Evolutionary conservation across 805 yeast species (phyloP).

Genomic region (Candida chauliodis): DNA sequence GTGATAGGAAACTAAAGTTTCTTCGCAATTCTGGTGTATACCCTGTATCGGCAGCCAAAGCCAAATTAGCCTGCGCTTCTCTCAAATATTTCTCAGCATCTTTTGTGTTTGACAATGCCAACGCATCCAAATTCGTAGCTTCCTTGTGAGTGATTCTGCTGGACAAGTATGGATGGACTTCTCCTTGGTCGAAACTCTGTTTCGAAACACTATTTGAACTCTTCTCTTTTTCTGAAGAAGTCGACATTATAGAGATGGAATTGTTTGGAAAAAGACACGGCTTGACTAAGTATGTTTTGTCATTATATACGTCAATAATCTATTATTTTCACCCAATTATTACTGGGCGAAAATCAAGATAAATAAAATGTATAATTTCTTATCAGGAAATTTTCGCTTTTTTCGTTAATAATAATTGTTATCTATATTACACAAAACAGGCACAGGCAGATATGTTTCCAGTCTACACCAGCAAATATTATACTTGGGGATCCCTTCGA

Average conservation of each 20-base stretch:
- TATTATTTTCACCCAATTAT: not conserved
- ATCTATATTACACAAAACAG: slow-evolving; percentile 1
- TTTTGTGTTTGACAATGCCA: slow-evolving; percentile 5
- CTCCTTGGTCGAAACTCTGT: slow-evolving; percentile 4
- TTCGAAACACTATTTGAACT: not conserved
- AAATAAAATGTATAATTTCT: not conserved
- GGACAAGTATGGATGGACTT: slow-evolving; percentile 2
- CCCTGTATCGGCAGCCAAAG: slow-evolving; percentile 26
- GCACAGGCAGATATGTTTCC: too few relatives aligned
- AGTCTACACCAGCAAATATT: too few relatives aligned
- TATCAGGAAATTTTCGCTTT: slow-evolving; percentile 6
- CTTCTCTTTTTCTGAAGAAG: slow-evolving; percentile 1
- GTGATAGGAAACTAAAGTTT: slow-evolving; percentile 41
- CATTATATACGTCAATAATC: too few relatives aligned
- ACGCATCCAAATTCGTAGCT: slow-evolving; percentile 5
- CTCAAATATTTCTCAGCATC: slow-evolving; percentile 9
- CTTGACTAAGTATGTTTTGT: too few relatives aligned
- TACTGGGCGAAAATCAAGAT: slow-evolving; percentile 1
- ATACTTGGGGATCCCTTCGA: too few relatives aligned
- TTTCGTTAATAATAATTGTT: slow-evolving; percentile 1
- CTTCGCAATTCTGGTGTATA: slow-evolving; percentile 25
- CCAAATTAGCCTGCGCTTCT: slow-evolving; percentile 20
- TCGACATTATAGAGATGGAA: not conserved
- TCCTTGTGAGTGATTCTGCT: slow-evolving; percentile 4
- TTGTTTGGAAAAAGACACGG: not conserved